Evolutionary conservation across 805 yeast species (phyloP).

Genomic region (Limtongia smithiae): DNA sequence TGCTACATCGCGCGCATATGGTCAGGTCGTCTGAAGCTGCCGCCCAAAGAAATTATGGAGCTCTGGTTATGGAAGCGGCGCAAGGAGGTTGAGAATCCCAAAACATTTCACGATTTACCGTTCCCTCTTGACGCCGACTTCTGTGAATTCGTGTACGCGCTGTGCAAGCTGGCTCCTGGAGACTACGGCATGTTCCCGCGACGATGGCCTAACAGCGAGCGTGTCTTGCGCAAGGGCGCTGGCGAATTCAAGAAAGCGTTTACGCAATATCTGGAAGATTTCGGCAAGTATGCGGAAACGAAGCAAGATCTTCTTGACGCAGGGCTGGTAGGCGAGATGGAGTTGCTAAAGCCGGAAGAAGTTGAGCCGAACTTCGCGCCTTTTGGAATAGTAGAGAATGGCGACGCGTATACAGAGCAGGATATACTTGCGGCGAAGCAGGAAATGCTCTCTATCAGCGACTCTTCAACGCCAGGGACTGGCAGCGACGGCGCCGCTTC

Average conservation of each 20-base stretch:
- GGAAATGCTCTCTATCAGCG: slow-evolving; percentile 8
- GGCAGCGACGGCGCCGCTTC: too few species aligned
- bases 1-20: slow-evolving; percentile 61
- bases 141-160: slow-evolving; percentile 40
- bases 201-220: slow-evolving; percentile 20
- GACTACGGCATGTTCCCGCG: slow-evolving; percentile 27
- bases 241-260: slow-evolving; percentile 24
- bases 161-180: slow-evolving; percentile 15
- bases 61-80: slow-evolving; percentile 43
- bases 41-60: slow-evolving; percentile 47
- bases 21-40: slow-evolving; percentile 52
- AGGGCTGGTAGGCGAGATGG: slow-evolving; percentile 5
- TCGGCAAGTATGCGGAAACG: slow-evolving; percentile 13
- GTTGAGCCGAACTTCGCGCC: slow-evolving; percentile 5
- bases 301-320: slow-evolving; percentile 15
- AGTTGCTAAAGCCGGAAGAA: slow-evolving; percentile 9
- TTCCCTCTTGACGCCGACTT: slow-evolving; percentile 59
- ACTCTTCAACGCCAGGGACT: too few species aligned
- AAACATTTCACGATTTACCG: slow-evolving; percentile 50
- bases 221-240: slow-evolving; percentile 16
- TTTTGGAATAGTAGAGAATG: slow-evolving; percentile 17
- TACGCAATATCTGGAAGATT: slow-evolving; percentile 9
- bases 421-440: slow-evolving; percentile 15
- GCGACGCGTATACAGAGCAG: slow-evolving; percentile 19
- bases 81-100: slow-evolving; percentile 46